Evolutionary conservation across 345 rosid genomes (phyloP), one percentile per base, ranked within the genome.

Genomic region (Acer saccharum): DNA sequence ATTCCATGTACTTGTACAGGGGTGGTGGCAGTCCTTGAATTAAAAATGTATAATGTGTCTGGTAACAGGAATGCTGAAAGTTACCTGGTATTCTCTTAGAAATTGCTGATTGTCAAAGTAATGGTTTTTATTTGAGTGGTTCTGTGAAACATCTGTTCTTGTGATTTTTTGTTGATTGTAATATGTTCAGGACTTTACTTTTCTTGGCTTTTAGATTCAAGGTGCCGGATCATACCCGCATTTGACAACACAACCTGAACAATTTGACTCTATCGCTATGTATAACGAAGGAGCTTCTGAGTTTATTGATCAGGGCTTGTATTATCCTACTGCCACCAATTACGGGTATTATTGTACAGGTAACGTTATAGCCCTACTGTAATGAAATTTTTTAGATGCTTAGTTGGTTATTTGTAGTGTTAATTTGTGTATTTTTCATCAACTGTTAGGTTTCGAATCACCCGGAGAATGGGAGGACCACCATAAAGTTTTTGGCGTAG

Each of bases 311-410:
- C 96, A 92, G 84, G 92, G 97, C 81, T 73, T 90, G 76, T 90
- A 90, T 83, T 93, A 92, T 85, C 94, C 97, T 57, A 67, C 89
- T 74, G 83, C 94, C 79, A 75, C 94, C 84, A 87, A 75, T 86
- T 95, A 90, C 78, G 97, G 92, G 48, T 95, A 91, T 83, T 95
- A 91, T 69, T 92, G 96, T 93, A 93, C 98, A 93, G 98, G 99
- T 93, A 87, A 44, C 7, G 43, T 67, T 41, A 41, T 25, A 27
- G 23, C 11, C 64, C 71, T 27, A 25, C 7, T 68, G 32, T 7
- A 50, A 3, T 76, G 72, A 52, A 35, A n/a, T 50, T 35, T 57
- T n/a, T 23, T 46, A 69, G 73, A 43, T 11, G n/a, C 65, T 61
- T 46, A 54, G 16, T 58, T 60, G 27, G 64, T 21, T 60, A 60